Percentiles rank a stretch among this genome's conserved stretches.
These are phyloP conservation scores for Leishmania turanica DNA, from an alignment of 208 protist species.

Conservation along the genomic window DNA sequence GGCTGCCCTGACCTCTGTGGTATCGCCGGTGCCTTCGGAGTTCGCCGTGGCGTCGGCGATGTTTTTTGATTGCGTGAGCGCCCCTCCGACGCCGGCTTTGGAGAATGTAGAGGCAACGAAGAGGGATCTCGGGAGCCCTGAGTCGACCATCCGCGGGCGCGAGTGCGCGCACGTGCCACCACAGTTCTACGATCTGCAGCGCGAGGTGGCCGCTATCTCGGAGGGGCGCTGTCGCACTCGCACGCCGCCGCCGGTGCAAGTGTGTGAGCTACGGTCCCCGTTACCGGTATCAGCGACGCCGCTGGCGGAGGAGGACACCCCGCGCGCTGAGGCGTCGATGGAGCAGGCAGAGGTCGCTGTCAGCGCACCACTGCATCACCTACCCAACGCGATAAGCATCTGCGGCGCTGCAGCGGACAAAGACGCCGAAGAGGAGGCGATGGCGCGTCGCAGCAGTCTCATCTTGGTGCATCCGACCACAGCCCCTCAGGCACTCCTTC, in stretches of 20 bases:
- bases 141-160: not conserved
- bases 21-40: constrained; percentile 24
- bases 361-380: no score
- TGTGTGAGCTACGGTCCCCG: constrained; percentile 6
- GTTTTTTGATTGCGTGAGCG: constrained; percentile 65
- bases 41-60: constrained; percentile 32
- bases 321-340: not conserved
- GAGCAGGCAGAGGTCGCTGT: not conserved
- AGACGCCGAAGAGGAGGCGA: not conserved
- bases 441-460: constrained; percentile 33
- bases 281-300: not conserved
- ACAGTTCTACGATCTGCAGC: constrained; percentile 49
- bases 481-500: constrained; percentile 23
- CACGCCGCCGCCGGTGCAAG: constrained; percentile 11
- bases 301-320: constrained; percentile 1
- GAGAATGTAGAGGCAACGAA: not conserved
- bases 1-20: not conserved
- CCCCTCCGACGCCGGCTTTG: constrained; percentile 35
- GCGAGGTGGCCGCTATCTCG: constrained; percentile 42
- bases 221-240: constrained; percentile 34
- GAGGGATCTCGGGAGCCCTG: not conserved
- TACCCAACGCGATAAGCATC: no score
- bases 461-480: constrained; percentile 30
- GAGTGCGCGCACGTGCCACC: constrained; percentile 27
- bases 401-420: not conserved